phyloP scores from a whole-genome alignment of 192 early-diverging fungal species.

The Chytriomyces sp. region DNA sequence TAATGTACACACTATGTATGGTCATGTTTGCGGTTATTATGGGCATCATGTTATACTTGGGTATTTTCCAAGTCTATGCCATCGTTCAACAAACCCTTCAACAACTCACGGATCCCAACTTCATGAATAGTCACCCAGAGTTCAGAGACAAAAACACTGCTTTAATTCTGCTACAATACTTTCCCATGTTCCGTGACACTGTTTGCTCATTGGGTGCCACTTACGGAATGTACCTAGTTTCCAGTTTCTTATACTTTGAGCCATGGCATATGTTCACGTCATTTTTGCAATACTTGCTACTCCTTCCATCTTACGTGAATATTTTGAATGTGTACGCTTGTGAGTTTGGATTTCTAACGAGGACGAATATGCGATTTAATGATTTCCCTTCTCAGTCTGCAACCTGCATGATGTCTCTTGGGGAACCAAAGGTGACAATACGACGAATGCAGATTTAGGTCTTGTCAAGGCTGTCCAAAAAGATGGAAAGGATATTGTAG shows the following conservation, averaged over 20 bases:
- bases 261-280: conserved; percentile 80
- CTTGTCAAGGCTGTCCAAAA: conserved; percentile 72
- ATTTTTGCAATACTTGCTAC: conserved; percentile 70
- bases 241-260: conserved; percentile 67
- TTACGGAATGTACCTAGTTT: conserved; percentile 67
- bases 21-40: conserved; percentile 41
- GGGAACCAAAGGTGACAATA: conserved; percentile 92
- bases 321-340: conserved; percentile 88
- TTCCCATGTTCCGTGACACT: conserved; percentile 22
- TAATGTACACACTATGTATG: conserved; percentile 30
- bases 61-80: conserved; percentile 30
- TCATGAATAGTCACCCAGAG: neutral
- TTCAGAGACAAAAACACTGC: conserved; percentile 14
- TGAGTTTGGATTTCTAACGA: conserved; percentile 23
- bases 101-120: conserved; percentile 19
- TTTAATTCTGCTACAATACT: conserved; percentile 14
- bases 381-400: conserved; percentile 64
- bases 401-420: conserved; percentile 93
- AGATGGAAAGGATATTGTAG: conserved; percentile 69
- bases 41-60: conserved; percentile 40
- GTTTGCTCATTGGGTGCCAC: conserved; percentile 56
- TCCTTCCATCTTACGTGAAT: conserved; percentile 87
- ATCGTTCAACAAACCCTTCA: conserved; percentile 13
- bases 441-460: conserved; percentile 64
- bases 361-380: neutral